phyloP scores from a whole-genome alignment of 2,329 filamentous ascomycete species.

The Verruconis gallopava region DNA sequence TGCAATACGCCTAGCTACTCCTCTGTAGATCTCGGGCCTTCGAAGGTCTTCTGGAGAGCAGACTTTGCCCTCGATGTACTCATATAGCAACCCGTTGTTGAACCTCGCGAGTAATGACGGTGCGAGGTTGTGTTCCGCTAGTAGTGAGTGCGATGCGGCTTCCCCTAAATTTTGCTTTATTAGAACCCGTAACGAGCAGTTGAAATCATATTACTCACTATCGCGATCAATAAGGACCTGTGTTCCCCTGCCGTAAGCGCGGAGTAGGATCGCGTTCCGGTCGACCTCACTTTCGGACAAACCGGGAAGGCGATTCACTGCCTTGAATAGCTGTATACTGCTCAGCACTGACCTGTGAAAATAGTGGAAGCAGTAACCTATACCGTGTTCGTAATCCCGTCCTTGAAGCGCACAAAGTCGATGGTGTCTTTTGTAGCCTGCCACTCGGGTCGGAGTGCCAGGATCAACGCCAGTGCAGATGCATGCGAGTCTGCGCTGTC shows the following conservation, averaged over 20 bases:
- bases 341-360: too few relatives aligned
- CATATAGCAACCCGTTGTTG: conserved; percentile 90
- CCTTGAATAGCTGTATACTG: conserved; percentile 50
- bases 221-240: conserved; percentile 93
- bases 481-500: conserved; percentile 61
- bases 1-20: conserved; percentile 70
- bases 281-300: conserved; percentile 67
- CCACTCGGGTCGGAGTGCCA: conserved; percentile 77
- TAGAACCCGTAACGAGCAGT: conserved; percentile 14
- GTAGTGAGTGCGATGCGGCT: conserved; percentile 62
- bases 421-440: conserved; percentile 57
- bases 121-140: conserved; percentile 71
- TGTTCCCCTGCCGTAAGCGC: conserved; percentile 89
- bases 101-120: conserved; percentile 83
- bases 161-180: conserved; percentile 35
- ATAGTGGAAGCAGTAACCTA: too few relatives aligned
- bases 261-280: conserved; percentile 71
- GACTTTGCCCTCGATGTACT: conserved; percentile 70
- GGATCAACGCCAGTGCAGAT: conserved; percentile 67
- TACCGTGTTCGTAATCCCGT: conserved; percentile 94
- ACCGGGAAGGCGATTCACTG: conserved; percentile 55
- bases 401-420: conserved; percentile 83
- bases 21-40: conserved; percentile 61
- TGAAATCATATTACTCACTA: conserved; percentile 44
- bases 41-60: conserved; percentile 72